Base-by-base conservation (phyloP, 371 early-diverging fungal species). In the Saksenaea vasiformis region DNA sequence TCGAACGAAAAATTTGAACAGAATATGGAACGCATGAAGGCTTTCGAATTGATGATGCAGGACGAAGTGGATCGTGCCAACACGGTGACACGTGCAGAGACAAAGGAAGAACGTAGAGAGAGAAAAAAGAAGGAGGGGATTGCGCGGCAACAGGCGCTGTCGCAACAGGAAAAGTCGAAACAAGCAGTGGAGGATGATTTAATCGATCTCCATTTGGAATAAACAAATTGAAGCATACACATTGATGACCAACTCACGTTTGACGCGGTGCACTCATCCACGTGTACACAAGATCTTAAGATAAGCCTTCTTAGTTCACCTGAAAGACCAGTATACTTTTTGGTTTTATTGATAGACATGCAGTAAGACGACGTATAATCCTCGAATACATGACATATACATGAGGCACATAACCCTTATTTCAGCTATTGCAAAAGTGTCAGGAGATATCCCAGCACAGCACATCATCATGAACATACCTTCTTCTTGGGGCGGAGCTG, bases 401-500 rank as follows among this genome's bases (percentile, higher is more conserved):
- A 22, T 8, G 10, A 22, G 22, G 24, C 51, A 22, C 51, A 22
- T 22, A 47, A 47, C 51, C 51, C n/a, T 47, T 47, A 47, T 47
- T 47, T 47, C 51, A 47, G 51, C 51, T 47, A 47, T 47, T 10
- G 9, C n/a, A 22, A 47, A n/a, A n/a, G 19, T 19, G 39, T 47
- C 24, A 47, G 51, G 3, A 47, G 24, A 4, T 22, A 22, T 47
- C 5, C 22, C 3, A 19, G 22, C 1, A n/a, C n/a, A 31, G 2
- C 2, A 10, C 51, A 47, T 22, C 10, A 7, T 47, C 22, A 47
- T 2, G 22, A 47, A 22, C 27, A 7, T 62, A 70, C 70, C 91
- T 93, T 93, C 93, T 94, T 94, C 92, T 94, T 94, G 82, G 88
- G 86, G 82, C 97, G 95, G 78, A 97, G 90, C 86, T 97, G 96